A percentile compares a stretch with the other conserved stretches of the same genome.
Conservation (phyloP, 1,284 basidiomycete species). For the Acaromyces ingoldii region DNA sequence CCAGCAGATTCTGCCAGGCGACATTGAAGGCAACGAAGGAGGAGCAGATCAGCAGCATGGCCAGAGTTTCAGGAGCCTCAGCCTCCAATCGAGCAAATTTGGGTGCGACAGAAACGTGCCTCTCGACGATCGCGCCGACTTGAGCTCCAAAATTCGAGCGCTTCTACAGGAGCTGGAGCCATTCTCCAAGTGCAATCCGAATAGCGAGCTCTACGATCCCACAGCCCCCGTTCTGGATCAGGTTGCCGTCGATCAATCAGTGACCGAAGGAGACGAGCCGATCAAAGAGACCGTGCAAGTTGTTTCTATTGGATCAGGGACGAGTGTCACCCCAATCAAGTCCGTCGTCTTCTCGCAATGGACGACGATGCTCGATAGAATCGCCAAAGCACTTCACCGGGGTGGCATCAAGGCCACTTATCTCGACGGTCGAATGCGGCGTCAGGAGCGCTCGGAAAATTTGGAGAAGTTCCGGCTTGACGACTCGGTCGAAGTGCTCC, state of each 20-base stretch:
- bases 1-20: conserved; percentile 22
- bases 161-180: conserved; percentile 43
- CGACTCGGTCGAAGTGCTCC: conserved; percentile 39
- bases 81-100: conserved; percentile 14
- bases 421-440: conserved; percentile 46
- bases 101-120: conserved; percentile 1
- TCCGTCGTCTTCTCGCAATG: conserved; percentile 56
- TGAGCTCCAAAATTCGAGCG: conserved; percentile 45
- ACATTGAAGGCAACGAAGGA: conserved; percentile 11
- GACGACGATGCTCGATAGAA: conserved; percentile 48
- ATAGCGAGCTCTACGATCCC: conserved; percentile 36
- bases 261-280: conserved; percentile 6
- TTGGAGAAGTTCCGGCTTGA: conserved; percentile 37
- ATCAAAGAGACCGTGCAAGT: conserved; percentile 25
- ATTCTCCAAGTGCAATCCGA: conserved; percentile 43
- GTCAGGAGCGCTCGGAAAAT: conserved; percentile 28
- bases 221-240: conserved; percentile 40
- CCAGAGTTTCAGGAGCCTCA: background rate
- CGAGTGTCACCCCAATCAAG: conserved; percentile 27
- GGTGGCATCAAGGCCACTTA: conserved; percentile 36
- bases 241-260: conserved; percentile 20
- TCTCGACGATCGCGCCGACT: conserved; percentile 22
- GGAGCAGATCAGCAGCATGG: conserved; percentile 10
- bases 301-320: conserved; percentile 9
- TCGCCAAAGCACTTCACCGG: conserved; percentile 32